Percentiles rank a stretch among this genome's conserved stretches.
phyloP scores from a whole-genome alignment of 495 filamentous ascomycete genomes.

The Penicillium mononematosum region DNA sequence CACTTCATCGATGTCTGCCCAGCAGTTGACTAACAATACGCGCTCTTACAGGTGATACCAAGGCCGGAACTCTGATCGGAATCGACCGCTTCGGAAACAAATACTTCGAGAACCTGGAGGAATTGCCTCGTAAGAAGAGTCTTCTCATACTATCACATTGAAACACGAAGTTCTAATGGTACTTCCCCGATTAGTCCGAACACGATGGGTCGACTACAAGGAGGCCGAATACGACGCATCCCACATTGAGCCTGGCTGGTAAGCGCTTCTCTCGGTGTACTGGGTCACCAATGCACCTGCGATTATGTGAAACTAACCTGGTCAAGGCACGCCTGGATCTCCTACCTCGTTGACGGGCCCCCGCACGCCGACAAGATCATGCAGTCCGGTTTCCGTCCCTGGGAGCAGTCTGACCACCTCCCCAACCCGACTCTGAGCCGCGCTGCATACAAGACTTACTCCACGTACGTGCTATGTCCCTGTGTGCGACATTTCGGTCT shows the following conservation, averaged over 20 bases:
- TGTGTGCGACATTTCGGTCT: neutral
- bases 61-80: slow-evolving; percentile 84
- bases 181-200: slow-evolving; percentile 64
- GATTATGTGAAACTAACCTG: slow-evolving; percentile 4
- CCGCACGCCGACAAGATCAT: slow-evolving; percentile 73
- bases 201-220: slow-evolving; percentile 97
- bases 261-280: slow-evolving; percentile 21
- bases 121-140: slow-evolving; percentile 74
- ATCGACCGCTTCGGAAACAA: slow-evolving; percentile 93
- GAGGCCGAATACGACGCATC: slow-evolving; percentile 82
- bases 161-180: neutral
- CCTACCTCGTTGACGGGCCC: slow-evolving; percentile 86
- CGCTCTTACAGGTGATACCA: slow-evolving; percentile 78
- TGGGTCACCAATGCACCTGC: neutral
- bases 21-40: slow-evolving; percentile 15
- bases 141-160: neutral
- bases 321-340: slow-evolving; percentile 90
- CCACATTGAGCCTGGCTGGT: slow-evolving; percentile 95
- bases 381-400: slow-evolving; percentile 60
- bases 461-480: slow-evolving; percentile 65
- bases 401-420: slow-evolving; percentile 74
- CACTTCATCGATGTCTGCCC: neutral
- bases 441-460: slow-evolving; percentile 88
- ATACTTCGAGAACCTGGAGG: slow-evolving; percentile 93
- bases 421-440: slow-evolving; percentile 71